Percentiles rank a stretch among this genome's conserved stretches.
phyloP scores from a whole-genome alignment of 352 stramenopile genomes.

The Phytopythium boreale region DNA sequence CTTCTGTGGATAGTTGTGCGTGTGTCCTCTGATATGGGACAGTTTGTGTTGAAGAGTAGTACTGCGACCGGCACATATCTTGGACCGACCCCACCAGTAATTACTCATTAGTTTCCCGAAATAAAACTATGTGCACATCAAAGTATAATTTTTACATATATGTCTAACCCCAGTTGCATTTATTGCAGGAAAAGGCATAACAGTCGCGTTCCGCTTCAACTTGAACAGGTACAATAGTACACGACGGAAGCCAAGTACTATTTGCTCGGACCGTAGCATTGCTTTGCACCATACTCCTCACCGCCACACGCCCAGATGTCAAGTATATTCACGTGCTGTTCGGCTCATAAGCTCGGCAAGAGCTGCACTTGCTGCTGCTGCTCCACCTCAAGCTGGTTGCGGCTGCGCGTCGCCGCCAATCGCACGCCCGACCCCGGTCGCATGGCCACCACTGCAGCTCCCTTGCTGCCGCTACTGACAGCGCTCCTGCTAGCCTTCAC shows the following conservation, averaged over 20 bases:
- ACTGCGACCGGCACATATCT: background rate
- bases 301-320: too few species aligned
- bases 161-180: background rate
- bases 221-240: background rate
- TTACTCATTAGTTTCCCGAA: background rate
- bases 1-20: background rate
- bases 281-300: too few species aligned
- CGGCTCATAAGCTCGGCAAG: background rate
- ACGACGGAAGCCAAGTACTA: background rate
- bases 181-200: background rate
- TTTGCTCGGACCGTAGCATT: background rate
- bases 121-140: background rate
- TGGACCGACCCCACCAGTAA: background rate
- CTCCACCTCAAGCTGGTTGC: background rate
- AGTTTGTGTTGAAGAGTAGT: background rate
- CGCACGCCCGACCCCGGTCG: background rate
- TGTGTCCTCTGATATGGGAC: too few species aligned
- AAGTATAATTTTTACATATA: background rate
- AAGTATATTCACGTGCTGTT: too few species aligned
- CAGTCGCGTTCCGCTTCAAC: background rate
- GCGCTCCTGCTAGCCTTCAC: background rate
- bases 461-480: background rate
- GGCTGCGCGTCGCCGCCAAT: background rate
- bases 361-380: constrained; percentile 1
- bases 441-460: background rate